Evolutionary conservation across 148 eudicot genomes (phyloP).

Genomic region (Salicornia ramosissima): DNA sequence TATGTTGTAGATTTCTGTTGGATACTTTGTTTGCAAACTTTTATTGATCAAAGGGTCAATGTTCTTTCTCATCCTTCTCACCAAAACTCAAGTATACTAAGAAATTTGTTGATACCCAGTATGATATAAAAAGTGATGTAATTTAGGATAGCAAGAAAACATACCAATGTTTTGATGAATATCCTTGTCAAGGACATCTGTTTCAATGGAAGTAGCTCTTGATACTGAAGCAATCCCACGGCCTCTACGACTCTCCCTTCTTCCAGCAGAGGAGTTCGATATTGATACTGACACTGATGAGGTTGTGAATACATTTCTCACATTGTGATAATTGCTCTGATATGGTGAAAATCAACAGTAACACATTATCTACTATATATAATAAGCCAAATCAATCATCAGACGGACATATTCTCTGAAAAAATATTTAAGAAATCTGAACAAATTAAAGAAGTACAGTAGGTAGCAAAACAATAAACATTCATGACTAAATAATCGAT

Average conservation of each 20-base stretch:
- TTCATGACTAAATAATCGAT: too few species aligned
- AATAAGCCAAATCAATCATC: too few species aligned
- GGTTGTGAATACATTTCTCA: conserved; percentile 15
- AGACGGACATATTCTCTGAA: too few species aligned
- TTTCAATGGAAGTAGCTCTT: conserved; percentile 45
- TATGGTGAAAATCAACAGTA: background rate
- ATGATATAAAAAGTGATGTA: too few species aligned
- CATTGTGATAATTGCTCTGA: conserved; percentile 39
- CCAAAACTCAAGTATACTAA: too few species aligned
- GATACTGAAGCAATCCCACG: conserved; percentile 26
- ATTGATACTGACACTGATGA: conserved; percentile 21
- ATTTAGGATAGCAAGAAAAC: conserved; percentile 13
- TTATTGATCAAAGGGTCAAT: too few species aligned
- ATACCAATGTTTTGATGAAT: conserved; percentile 45
- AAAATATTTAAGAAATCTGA: background rate
- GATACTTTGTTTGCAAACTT: too few species aligned
- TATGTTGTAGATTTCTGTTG: too few species aligned
- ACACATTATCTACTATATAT: background rate
- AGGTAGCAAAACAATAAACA: background rate
- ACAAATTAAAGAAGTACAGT: background rate
- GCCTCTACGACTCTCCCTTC: conserved; percentile 36
- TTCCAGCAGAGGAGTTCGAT: conserved; percentile 14
- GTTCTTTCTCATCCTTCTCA: too few species aligned
- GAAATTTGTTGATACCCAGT: too few species aligned
- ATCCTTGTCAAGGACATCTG: conserved; percentile 49